These are phyloP conservation scores for Claviceps sp. DNA, from an alignment of 2,329 filamentous ascomycete genomes.

Conservation along the genomic window DNA sequence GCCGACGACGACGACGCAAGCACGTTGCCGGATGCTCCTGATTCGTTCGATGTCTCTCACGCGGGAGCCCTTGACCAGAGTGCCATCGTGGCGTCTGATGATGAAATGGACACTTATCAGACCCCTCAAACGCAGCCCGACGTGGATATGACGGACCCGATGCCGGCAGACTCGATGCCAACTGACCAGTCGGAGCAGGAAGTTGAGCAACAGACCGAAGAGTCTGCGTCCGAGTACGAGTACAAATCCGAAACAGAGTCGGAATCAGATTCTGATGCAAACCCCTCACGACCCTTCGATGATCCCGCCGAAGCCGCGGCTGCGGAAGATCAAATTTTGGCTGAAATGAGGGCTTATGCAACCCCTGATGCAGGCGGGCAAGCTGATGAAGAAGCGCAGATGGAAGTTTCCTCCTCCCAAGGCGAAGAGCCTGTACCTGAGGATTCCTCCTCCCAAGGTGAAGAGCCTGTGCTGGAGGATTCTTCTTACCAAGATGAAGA, in stretches of 20 bases:
- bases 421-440: no score
- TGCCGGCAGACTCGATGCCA: slow-evolving; percentile 1
- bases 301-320: slow-evolving; percentile 1
- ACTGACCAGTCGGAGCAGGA: neutral
- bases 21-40: neutral
- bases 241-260: no score
- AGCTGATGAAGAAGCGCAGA: neutral
- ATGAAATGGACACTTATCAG: neutral
- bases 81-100: neutral
- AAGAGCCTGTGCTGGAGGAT: no score
- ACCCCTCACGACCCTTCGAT: neutral
- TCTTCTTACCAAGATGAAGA: no score
- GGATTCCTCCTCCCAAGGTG: no score
- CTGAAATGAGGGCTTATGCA: slow-evolving; percentile 8
- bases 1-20: neutral
- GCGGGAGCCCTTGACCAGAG: neutral
- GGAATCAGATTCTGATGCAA: neutral
- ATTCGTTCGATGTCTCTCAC: neutral
- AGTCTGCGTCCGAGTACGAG: neutral
- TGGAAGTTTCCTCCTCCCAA: neutral
- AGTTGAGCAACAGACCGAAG: neutral
- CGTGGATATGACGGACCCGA: slow-evolving; percentile 6
- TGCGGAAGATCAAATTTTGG: slow-evolving; percentile 13
- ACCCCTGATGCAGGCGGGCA: slow-evolving; percentile 4
- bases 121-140: neutral